phyloP scores from a whole-genome alignment of 164 flowering plant genomes.

The grape (Vitis vinifera) region DNA sequence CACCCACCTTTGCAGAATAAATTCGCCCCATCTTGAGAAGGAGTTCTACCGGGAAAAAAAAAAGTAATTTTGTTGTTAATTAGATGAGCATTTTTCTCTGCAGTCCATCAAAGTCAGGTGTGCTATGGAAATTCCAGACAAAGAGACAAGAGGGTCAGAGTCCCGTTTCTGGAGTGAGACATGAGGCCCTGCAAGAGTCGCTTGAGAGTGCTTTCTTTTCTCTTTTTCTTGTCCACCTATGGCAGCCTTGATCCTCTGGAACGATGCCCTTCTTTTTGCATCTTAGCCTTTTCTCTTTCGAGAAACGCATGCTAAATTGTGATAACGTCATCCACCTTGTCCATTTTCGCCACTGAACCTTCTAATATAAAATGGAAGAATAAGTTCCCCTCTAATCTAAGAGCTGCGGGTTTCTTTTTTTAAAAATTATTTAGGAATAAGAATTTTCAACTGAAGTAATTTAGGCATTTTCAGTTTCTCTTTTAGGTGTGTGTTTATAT shows the following conservation, averaged over 20 bases:
- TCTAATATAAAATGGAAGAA: background rate
- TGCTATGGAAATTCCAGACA: conserved; percentile 55
- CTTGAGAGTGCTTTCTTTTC: conserved; percentile 3
- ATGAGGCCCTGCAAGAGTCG: conserved; percentile 4
- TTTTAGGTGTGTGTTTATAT: background rate
- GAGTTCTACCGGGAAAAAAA: no score
- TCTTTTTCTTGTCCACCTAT: background rate
- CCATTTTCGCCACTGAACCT: background rate
- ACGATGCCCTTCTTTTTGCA: conserved; percentile 15
- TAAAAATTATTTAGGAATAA: no score
- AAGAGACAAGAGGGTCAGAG: conserved; percentile 43
- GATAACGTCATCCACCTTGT: conserved; percentile 19
- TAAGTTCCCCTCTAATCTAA: no score
- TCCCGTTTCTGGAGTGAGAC: conserved; percentile 19
- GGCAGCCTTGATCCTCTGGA: conserved; percentile 22
- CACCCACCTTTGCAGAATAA: conserved; percentile 2
- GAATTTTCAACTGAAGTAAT: no score
- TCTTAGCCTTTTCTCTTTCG: conserved; percentile 16
- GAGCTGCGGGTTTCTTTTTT: no score
- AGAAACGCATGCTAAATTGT: conserved; percentile 36
- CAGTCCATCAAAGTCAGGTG: conserved; percentile 16
- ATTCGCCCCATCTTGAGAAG: conserved; percentile 1
- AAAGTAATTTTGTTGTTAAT: background rate
- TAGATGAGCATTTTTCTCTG: conserved; percentile 7
- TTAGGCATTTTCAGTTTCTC: no score